Percentiles rank a stretch among this genome's conserved stretches.
Evolutionary conservation across 2,329 filamentous ascomycete species (phyloP).

Genomic region (Chaetoscypha palmicola): DNA sequence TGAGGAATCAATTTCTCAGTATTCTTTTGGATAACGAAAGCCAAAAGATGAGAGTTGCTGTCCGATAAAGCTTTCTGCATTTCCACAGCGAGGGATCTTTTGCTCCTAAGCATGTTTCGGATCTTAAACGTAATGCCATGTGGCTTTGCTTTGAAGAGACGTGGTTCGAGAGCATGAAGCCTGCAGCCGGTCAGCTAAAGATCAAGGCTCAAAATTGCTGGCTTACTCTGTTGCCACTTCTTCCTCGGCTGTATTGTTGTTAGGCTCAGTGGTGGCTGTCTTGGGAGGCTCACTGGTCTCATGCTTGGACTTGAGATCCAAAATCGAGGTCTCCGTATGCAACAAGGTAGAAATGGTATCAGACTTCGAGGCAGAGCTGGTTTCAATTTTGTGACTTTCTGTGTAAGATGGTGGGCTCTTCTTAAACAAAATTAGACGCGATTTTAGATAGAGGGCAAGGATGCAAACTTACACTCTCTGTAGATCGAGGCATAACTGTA

Average conservation of each 20-base stretch:
- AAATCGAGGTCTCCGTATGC: too few relatives aligned
- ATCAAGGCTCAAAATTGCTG: background rate
- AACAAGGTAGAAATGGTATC: too few relatives aligned
- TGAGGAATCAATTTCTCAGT: conserved; percentile 20
- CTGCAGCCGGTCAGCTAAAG: conserved; percentile 7
- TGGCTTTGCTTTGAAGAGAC: conserved; percentile 21
- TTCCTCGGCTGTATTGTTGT: background rate
- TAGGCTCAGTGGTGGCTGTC: background rate
- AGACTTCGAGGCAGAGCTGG: background rate
- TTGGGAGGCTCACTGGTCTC: conserved; percentile 2
- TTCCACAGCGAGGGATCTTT: conserved; percentile 25
- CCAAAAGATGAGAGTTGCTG: conserved; percentile 19
- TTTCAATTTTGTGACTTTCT: conserved; percentile 5
- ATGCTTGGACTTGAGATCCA: too few relatives aligned
- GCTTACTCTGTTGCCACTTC: background rate
- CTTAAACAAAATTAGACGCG: background rate
- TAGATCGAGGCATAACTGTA: too few relatives aligned
- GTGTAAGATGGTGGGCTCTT: conserved; percentile 11
- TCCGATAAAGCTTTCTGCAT: conserved; percentile 20
- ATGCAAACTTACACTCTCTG: too few relatives aligned
- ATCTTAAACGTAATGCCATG: conserved; percentile 20
- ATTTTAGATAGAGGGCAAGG: too few relatives aligned
- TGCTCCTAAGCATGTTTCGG: conserved; percentile 24
- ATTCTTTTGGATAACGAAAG: conserved; percentile 18
- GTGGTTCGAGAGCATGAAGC: conserved; percentile 10